These are phyloP conservation scores for Lathyrus tuberosus DNA, from an alignment of 306 rosid genomes.

Conservation along the genomic window DNA sequence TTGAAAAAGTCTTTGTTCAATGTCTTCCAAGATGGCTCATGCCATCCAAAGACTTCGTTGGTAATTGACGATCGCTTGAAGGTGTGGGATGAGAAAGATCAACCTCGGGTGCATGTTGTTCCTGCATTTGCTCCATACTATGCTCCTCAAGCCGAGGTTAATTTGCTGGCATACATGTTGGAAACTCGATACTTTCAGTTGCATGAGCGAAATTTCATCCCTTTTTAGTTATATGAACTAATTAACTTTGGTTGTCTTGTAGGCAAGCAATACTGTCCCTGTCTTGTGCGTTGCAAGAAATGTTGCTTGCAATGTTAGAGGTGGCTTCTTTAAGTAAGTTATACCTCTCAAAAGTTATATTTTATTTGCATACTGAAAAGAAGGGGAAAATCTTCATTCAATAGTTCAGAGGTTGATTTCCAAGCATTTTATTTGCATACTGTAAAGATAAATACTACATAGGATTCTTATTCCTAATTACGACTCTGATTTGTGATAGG, in stretches of 20 bases:
- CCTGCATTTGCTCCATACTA: constrained; percentile 99
- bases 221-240: constrained; percentile 34
- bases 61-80: constrained; percentile 99
- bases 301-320: constrained; percentile 98
- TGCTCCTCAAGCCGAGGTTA: constrained; percentile 98
- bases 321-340: constrained; percentile 91
- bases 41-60: constrained; percentile 96
- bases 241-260: constrained; percentile 44
- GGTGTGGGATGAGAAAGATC: constrained; percentile 99
- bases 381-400: not conserved
- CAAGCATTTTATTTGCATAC: constrained; percentile 31
- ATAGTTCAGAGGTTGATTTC: constrained; percentile 32
- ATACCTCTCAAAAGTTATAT: constrained; percentile 14
- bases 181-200: constrained; percentile 20
- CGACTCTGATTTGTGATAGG: constrained; percentile 54
- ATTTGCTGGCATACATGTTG: constrained; percentile 35
- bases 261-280: constrained; percentile 87
- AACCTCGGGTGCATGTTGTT: constrained; percentile 96
- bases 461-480: constrained; percentile 40
- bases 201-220: constrained; percentile 10
- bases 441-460: constrained; percentile 5
- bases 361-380: constrained; percentile 24
- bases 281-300: constrained; percentile 96
- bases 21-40: constrained; percentile 85
- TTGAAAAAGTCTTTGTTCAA: constrained; percentile 86